Evolutionary conservation across 148 eudicot genomes (phyloP), one percentile per base, ranked within the genome.

Genomic region (Rhododendron vialii): DNA sequence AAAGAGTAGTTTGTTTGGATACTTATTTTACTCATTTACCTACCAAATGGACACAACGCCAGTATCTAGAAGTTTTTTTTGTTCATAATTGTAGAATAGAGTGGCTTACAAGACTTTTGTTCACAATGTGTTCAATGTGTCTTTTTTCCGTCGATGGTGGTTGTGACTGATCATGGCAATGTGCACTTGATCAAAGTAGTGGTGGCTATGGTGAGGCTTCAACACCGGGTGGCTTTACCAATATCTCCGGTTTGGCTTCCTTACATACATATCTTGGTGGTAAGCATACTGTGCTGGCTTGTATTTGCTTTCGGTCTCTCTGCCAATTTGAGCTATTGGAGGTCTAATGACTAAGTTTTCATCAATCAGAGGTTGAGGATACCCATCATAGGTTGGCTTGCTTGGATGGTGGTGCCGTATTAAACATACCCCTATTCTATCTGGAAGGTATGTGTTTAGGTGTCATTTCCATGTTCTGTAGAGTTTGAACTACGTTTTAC

Each of bases 221-320:
- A 35, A 88, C 87, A 84, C 85, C 89, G 88, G 89, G 90, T 71
- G 95, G 88, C 77, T 82, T 86, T 67, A 87, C 95, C 22, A 94
- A 89, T 28, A 88, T 93, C 89, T 86, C 96, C 67, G 87, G 93
- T 24, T 86, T 98, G 89, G 98, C 96, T 83, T 92, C 96, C 85
- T 90, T 93, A 85, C 98, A 98, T 90, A 92, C 95, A 69, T 95
- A 98, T 91, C 92, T 98, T 88, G 99, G 99, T 50, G 99, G 99
- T 95, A 91, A 87, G 94, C 82, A 78, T 51, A 69, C 53, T 53
- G n/a, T 80, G 55, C 76, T 74, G 48, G 12, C 35, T 81, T 24
- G 76, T 74, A 78, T 67, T 89, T 33, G 12, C 3, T 61, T 35
- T 36, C 20, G 30, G 12, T 85, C 26, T 43, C 14, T 43, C 81